Evolutionary conservation across 176 grass and related monocot species (phyloP), one percentile per base, ranked within the genome.

Genomic region (Oryza meyeriana): DNA sequence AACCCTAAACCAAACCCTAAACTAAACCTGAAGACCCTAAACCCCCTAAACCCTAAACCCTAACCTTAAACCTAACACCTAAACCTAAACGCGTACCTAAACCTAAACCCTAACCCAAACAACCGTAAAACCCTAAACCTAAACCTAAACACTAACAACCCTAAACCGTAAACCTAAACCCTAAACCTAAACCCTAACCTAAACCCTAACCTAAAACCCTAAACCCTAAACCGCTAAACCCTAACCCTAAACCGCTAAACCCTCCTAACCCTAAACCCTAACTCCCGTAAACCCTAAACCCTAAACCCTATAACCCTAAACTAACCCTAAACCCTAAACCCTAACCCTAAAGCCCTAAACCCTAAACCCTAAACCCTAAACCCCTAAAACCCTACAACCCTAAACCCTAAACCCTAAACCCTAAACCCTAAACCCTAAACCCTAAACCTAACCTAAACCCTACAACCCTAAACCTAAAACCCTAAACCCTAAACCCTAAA

Each of bases 1-100:
- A 63, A 63, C 61, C 61, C 61, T 63, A 63, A 63, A 61, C 58
- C 58, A 57, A 57, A 57, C 52, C 58, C 58, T 61, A 61, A 61
- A 33, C 61, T 63, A 63, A 63, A 63, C 61, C 61, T 26, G 28
- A 63, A 63, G 27, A 24, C 58, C 58, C 27, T n/a, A n/a, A n/a
- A 61, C 26, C 26, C 58, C 58, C 24, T 11, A 61, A 61, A 7
- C 57, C 57, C 10, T 10, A 61, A 61, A 8, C 58, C 58, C 11
- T 26, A 61, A 61, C 8, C 58, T 20, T 20, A 61, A n/a, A n/a
- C 52, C 52, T 20, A 22, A 57, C n/a, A 4, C 52, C 52, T 20
- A 22, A 57, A 57, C 17, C 48, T 10, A n/a, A n/a, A n/a, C 12
- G 3, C 14, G 16, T 0, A 4, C 52, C 7, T 8, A 57, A 57